Conservation (phyloP, 1,284 basidiomycete species). For the Tylopilus sp. region DNA sequence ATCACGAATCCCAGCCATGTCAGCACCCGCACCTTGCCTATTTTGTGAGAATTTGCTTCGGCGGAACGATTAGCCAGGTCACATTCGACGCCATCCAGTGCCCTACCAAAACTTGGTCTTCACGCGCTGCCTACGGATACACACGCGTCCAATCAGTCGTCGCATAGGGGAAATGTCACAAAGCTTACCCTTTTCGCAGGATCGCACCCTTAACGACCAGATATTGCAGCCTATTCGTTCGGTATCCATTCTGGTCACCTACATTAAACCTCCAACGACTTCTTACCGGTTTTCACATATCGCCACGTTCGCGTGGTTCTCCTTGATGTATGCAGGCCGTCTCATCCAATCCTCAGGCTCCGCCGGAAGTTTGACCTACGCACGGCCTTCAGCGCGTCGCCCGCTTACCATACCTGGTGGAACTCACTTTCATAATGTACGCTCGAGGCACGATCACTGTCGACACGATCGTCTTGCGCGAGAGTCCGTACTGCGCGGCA, state of each 20-base stretch:
- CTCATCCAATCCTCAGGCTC: constrained; percentile 74
- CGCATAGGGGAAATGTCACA: constrained; percentile 13
- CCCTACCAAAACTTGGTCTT: constrained; percentile 73
- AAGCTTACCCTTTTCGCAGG: constrained; percentile 67
- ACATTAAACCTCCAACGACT: constrained; percentile 13
- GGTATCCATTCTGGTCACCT: constrained; percentile 19
- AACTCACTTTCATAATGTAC: constrained; percentile 74
- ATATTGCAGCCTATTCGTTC: constrained; percentile 62
- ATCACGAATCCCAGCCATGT: neutral
- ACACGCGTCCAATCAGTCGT: constrained; percentile 18
- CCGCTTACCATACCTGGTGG: constrained; percentile 1
- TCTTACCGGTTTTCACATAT: constrained; percentile 77
- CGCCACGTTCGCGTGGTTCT: constrained; percentile 67
- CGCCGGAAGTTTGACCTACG: constrained; percentile 73
- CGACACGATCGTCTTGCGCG: constrained; percentile 66
- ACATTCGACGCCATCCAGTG: constrained; percentile 9
- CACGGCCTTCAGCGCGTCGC: neutral
- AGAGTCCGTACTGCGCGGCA: constrained; percentile 79
- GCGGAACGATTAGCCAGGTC: constrained; percentile 19
- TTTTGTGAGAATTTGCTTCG: constrained; percentile 70
- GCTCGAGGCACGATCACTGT: constrained; percentile 74
- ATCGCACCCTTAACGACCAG: constrained; percentile 80
- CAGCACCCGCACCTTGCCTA: constrained; percentile 47
- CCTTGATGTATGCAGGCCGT: constrained; percentile 75
- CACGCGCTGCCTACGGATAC: constrained; percentile 57